Base-by-base conservation (phyloP, 164 flowering plant species). In the Aristolochia fimbriata region DNA sequence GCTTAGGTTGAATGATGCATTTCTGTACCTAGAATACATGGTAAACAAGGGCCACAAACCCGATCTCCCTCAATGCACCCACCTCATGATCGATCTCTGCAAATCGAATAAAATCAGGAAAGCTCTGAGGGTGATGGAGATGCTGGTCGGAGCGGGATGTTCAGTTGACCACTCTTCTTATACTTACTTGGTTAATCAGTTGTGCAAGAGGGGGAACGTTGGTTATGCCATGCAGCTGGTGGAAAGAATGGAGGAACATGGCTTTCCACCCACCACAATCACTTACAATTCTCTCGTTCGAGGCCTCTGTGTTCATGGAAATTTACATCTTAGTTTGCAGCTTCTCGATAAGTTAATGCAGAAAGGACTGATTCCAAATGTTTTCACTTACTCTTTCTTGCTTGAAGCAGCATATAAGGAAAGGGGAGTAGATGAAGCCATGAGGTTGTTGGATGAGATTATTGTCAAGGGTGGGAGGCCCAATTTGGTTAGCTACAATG, bases 211-310 rank as follows among this genome's bases (percentile, higher is more conserved):
- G 64, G 91, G 96, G 15, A 79, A 80, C 65, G 81, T 86, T 58
- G 94, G 93, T 21, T 71, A 82, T 70, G 97, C 98, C 21, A 82
- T 86, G 94, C 94, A 86, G 41, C 59, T 90, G 24, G 92, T 87
- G 5, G 94, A 84, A 14, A 86, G 76, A 61, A 78, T 93, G 92
- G 98, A 85, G 69, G 85, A 76, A 30, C 64, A 61, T 64, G 97
- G 96, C 4, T 82, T 71, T 55, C 84, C 80, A 6, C 78, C 88
- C 7, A 79, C 70, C 48, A 82, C 75, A 1, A 63, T 74, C 47
- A 85, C 88, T 7, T 90, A 84, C 65, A 90, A 93, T 77, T 67
- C 88, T 2, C 87, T 93, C 48, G 75, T 90, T 63, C 73, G 83
- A 68, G 98, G 96, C 25, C 82, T 87, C 62, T 84, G 91, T 62